Evolutionary conservation across 1,139 yeast genomes (phyloP).

Genomic region (Zygosaccharomyces pseudobailii): DNA sequence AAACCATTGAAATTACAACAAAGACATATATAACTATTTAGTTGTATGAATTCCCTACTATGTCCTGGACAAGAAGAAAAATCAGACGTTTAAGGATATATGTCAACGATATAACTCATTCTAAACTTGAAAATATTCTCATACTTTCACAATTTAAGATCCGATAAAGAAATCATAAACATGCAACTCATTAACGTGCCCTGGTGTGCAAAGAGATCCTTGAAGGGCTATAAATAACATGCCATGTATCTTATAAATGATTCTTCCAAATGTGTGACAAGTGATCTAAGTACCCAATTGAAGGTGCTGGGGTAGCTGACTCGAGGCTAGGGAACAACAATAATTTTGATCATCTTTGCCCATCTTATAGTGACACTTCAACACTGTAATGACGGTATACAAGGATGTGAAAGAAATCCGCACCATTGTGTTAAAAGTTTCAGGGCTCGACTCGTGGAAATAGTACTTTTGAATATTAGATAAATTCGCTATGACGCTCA

Average conservation of each 20-base stretch:
- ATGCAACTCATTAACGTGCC: not conserved
- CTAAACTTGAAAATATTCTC: too few relatives aligned
- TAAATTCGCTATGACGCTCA: not conserved
- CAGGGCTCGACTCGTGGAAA: not conserved
- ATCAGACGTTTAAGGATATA: too few relatives aligned
- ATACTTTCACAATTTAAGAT: too few relatives aligned
- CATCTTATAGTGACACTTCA: not conserved
- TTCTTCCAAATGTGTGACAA: slow-evolving; percentile 2
- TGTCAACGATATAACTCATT: too few relatives aligned
- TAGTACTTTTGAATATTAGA: not conserved
- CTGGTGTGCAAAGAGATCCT: not conserved
- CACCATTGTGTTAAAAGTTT: slow-evolving; percentile 1
- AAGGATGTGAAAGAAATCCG: not conserved
- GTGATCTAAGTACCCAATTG: slow-evolving; percentile 1
- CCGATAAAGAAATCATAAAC: not conserved
- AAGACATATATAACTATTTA: too few relatives aligned
- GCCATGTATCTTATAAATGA: not conserved
- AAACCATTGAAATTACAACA: too few relatives aligned
- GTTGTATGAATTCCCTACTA: too few relatives aligned
- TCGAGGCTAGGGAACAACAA: not conserved
- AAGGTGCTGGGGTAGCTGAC: not conserved
- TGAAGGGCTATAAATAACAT: slow-evolving; percentile 1
- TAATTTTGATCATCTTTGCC: not conserved
- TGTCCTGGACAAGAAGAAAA: too few relatives aligned
- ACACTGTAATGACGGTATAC: not conserved